phyloP scores from a whole-genome alignment of 345 rosid genomes.

The Citrus inodora region DNA sequence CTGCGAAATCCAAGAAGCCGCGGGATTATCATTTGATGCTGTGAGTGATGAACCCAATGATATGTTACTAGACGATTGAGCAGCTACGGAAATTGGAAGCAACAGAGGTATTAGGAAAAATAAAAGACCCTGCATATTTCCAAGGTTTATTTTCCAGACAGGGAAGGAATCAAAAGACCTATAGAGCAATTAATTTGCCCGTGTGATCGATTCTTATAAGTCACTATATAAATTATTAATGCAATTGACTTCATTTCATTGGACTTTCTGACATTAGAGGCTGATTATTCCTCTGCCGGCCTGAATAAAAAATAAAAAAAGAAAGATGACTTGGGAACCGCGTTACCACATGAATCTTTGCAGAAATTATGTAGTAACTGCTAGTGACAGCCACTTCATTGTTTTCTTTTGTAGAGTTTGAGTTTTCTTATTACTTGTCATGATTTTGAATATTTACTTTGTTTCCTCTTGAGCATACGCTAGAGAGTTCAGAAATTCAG shows the following conservation, averaged over 20 bases:
- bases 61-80: slow-evolving; percentile 2
- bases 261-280: neutral
- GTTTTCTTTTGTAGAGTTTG: neutral
- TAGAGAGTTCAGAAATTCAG: neutral
- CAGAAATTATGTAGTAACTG: neutral
- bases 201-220: neutral
- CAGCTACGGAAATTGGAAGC: neutral
- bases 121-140: neutral
- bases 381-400: neutral
- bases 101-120: neutral
- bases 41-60: slow-evolving; percentile 1
- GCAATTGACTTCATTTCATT: neutral
- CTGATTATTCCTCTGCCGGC: neutral
- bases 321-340: neutral
- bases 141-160: neutral
- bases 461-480: neutral
- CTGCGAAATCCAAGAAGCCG: slow-evolving; percentile 18
- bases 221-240: neutral
- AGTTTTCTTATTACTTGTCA: neutral
- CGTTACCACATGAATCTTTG: neutral
- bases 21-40: neutral
- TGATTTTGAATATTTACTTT: neutral
- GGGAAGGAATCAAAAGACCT: too few species aligned
- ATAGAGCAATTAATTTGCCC: neutral
- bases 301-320: neutral